These are phyloP conservation scores for Plenodomus tracheiphilus DNA, from an alignment of 2,329 filamentous ascomycete genomes.

Conservation along the genomic window DNA sequence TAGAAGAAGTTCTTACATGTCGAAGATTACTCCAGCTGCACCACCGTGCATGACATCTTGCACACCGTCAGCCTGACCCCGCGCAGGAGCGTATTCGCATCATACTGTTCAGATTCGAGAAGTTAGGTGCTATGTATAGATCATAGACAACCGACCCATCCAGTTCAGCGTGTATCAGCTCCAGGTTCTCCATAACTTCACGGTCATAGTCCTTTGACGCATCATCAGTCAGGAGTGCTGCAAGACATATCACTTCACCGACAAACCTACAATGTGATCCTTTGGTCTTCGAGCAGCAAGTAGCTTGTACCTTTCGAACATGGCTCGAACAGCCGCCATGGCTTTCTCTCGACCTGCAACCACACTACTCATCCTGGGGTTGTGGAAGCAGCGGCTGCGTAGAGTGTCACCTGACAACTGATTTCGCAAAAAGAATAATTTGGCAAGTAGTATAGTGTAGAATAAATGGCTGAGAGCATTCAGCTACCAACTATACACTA, in stretches of 20 bases:
- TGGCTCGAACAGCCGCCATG: slow-evolving; percentile 41
- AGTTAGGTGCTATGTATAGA: slow-evolving; percentile 38
- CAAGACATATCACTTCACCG: not conserved
- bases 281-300: slow-evolving; percentile 35
- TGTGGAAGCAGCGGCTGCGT: not conserved
- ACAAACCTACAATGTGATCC: slow-evolving; percentile 34
- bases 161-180: slow-evolving; percentile 41
- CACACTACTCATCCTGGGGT: slow-evolving; percentile 24
- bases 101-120: slow-evolving; percentile 47
- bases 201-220: slow-evolving; percentile 40
- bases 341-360: slow-evolving; percentile 36
- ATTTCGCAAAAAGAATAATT: not conserved
- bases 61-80: slow-evolving; percentile 3
- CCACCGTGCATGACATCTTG: slow-evolving; percentile 48
- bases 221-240: slow-evolving; percentile 1
- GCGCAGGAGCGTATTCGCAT: not conserved
- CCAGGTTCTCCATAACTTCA: slow-evolving; percentile 43
- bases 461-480: not conserved
- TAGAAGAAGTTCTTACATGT: too few relatives aligned
- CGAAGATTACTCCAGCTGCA: slow-evolving; percentile 46
- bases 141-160: slow-evolving; percentile 43
- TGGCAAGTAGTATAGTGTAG: not conserved
- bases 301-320: slow-evolving; percentile 43
- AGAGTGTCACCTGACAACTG: not conserved
- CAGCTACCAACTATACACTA: not conserved